phyloP scores from a whole-genome alignment of 1,139 yeast species.

The Kodamaea ohmeri region DNA sequence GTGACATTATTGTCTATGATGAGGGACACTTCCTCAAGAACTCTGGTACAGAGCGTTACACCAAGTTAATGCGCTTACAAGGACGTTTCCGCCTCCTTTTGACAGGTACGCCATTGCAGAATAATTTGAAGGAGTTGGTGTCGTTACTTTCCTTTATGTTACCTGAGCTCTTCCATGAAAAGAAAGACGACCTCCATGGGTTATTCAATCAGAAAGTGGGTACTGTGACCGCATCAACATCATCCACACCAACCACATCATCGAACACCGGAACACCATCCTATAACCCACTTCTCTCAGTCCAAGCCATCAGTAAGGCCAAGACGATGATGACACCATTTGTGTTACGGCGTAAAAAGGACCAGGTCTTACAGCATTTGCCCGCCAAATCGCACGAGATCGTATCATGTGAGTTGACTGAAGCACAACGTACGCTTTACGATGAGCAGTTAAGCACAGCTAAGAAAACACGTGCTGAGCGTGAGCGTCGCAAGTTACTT shows the following conservation, averaged over 20 bases:
- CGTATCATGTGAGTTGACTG: conserved; percentile 61
- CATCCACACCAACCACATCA: conserved; percentile 20
- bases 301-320: conserved; percentile 89
- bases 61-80: conserved; percentile 74
- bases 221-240: conserved; percentile 31
- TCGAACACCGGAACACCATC: too few species aligned
- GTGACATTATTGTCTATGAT: conserved; percentile 89
- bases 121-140: conserved; percentile 84
- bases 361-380: conserved; percentile 83
- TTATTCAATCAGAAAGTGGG: conserved; percentile 83
- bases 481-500: conserved; percentile 47
- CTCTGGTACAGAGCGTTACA: conserved; percentile 82
- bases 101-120: conserved; percentile 97
- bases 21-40: conserved; percentile 97
- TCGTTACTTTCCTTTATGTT: conserved; percentile 87
- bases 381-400: conserved; percentile 72
- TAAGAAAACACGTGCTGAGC: conserved; percentile 44
- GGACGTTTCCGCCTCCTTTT: conserved; percentile 80
- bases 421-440: conserved; percentile 60
- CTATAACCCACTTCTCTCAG: conserved; percentile 82
- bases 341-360: conserved; percentile 86
- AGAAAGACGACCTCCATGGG: conserved; percentile 76
- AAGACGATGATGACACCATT: conserved; percentile 98
- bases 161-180: conserved; percentile 77
- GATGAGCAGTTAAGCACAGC: conserved; percentile 51